These are phyloP conservation scores for Auricularia auricula-judae DNA, from an alignment of 768 basidiomycete genomes.

Conservation along the genomic window DNA sequence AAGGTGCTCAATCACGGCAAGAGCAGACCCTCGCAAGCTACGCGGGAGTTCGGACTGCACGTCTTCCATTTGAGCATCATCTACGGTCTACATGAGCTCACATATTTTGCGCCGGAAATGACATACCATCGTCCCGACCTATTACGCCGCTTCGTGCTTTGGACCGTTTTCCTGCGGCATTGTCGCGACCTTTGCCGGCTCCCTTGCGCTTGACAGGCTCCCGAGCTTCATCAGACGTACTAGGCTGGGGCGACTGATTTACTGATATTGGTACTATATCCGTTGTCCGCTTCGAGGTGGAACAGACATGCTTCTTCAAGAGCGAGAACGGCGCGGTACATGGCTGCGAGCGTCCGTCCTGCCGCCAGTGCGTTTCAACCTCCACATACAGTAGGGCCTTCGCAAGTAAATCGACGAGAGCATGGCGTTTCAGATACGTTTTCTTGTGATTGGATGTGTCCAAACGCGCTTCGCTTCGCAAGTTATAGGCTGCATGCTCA, in stretches of 20 bases:
- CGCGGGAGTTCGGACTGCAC: not conserved
- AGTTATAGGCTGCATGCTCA: slow-evolving; percentile 69
- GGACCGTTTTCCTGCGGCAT: too few relatives aligned
- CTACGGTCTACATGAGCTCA: not conserved
- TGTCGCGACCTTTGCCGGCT: not conserved
- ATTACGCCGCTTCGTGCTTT: not conserved
- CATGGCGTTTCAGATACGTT: slow-evolving; percentile 55
- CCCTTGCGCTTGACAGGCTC: not conserved
- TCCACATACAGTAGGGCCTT: slow-evolving; percentile 75
- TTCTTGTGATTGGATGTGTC: slow-evolving; percentile 50
- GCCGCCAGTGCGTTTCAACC: slow-evolving; percentile 75
- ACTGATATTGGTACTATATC: slow-evolving; percentile 23
- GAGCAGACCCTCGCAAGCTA: not conserved
- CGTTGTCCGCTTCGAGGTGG: slow-evolving; percentile 14
- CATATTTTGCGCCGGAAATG: not conserved
- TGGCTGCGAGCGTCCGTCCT: slow-evolving; percentile 44
- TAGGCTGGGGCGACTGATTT: not conserved
- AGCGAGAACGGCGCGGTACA: slow-evolving; percentile 70
- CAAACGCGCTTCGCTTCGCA: slow-evolving; percentile 62
- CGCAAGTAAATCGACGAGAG: slow-evolving; percentile 67
- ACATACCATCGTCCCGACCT: not conserved
- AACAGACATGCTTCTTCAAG: slow-evolving; percentile 65
- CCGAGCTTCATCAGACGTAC: not conserved
- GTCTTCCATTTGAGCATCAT: not conserved
- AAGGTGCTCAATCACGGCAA: too few relatives aligned